Base-by-base conservation (phyloP, 169 alveolate genomes). In the Plasmodium sp. region DNA sequence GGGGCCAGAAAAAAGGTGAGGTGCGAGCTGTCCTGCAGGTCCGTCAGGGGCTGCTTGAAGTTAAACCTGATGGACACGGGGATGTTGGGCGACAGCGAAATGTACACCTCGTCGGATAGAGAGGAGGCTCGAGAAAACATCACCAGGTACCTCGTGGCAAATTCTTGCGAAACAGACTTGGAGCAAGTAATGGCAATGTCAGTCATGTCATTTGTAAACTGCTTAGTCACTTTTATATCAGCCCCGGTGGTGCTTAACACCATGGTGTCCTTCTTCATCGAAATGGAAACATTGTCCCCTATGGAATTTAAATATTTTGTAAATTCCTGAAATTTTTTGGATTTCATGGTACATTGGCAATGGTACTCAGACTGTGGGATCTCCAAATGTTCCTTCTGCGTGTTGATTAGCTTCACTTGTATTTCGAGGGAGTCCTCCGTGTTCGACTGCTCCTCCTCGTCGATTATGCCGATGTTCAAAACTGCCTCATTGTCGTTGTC, bases 361-460 rank as follows among this genome's bases (percentile, higher is more conserved):
- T 97, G 96, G 77, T 97, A 97, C 33, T 97, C 98, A 41, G 96
- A 96, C 93, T 96, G 96, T 12, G 98, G 98, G 79, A 97, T 97
- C 67, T 97, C 97, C 67, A 97, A 93, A 83, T 96, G 98, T 72
- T 97, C 98, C 31, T 96, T 96, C 84, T 96, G 98, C 12, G 97
- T 96, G 56, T 97, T 98, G 72, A 97, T 97, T 73, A 97, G 82
- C 83, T 97, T 96, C 27, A 96, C 97, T 88, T 96, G 97, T 3
- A 96, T 96, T 94, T 96, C 97, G 74, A 96, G 84, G 0, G 97
- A 93, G 56, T 96, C 97, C 33, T 96, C 97, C 9, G 96, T 43
- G n/a, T 83, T 95, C 56, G 96, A 43, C 45, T 75, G 91, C 58
- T 83, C 93, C 45, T 93, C 94, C 54, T 93, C 93, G 33, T 84